Evolutionary conservation across 345 rosid genomes (phyloP).

Genomic region (Carallia pectinifolia): DNA sequence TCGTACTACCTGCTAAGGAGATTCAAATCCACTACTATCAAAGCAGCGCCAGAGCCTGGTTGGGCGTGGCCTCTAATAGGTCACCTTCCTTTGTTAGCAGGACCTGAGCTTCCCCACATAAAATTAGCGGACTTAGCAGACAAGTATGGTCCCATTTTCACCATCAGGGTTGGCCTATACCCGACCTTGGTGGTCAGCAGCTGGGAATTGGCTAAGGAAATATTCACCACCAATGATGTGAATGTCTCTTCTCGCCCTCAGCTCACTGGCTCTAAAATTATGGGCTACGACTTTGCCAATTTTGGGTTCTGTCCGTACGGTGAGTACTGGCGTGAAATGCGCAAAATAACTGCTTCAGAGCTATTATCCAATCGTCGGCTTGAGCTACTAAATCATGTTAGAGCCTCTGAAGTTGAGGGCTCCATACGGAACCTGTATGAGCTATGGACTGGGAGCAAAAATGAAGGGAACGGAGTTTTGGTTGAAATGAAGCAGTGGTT

Average conservation of each 20-base stretch:
- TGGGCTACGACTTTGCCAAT: conserved; percentile 10
- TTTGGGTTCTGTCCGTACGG: conserved; percentile 6
- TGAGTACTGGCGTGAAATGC: conserved; percentile 14
- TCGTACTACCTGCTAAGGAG: conserved; percentile 18
- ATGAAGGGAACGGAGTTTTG: conserved; percentile 3
- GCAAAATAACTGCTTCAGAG: conserved; percentile 8
- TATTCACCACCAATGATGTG: conserved; percentile 36
- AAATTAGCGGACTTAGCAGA: conserved; percentile 36
- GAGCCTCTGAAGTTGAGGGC: conserved; percentile 6
- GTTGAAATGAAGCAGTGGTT: conserved; percentile 39
- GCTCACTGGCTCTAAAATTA: background rate
- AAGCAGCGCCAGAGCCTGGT: conserved; percentile 19
- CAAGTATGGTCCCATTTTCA: conserved; percentile 40
- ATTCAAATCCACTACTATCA: background rate
- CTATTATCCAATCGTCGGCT: conserved; percentile 11
- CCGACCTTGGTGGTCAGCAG: conserved; percentile 37
- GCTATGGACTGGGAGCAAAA: background rate
- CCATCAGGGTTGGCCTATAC: conserved; percentile 34
- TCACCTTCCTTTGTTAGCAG: conserved; percentile 33
- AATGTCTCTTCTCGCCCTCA: conserved; percentile 33
- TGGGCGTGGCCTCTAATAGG: conserved; percentile 47
- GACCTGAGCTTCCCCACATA: conserved; percentile 31
- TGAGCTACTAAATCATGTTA: conserved; percentile 9
- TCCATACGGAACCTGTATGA: background rate
- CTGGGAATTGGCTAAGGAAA: conserved; percentile 36